phyloP scores from a whole-genome alignment of 495 filamentous ascomycete species.

The Podospora pseudoanserina region DNA sequence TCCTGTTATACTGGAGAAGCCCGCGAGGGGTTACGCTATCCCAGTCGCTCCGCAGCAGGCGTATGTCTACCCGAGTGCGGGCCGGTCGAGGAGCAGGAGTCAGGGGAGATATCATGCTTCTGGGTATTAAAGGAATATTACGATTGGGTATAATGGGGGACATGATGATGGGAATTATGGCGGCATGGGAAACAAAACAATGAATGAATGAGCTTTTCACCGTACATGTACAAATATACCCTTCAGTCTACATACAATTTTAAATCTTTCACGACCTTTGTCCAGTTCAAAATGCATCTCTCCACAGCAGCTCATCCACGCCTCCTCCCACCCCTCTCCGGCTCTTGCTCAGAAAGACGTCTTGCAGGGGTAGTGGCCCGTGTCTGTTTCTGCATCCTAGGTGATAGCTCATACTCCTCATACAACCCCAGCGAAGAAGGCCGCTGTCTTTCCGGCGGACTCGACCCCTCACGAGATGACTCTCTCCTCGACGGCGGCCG shows the following conservation, averaged over 20 bases:
- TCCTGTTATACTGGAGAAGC: constrained; percentile 23
- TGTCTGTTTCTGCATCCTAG: background rate
- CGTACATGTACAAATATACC: background rate
- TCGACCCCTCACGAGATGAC: background rate
- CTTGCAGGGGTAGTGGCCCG: background rate
- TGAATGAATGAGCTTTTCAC: background rate
- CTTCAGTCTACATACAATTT: background rate
- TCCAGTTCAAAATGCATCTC: background rate
- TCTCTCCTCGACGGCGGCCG: background rate
- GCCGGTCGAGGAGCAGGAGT: constrained; percentile 22
- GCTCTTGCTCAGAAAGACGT: background rate
- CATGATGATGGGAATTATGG: background rate
- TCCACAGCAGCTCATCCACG: background rate
- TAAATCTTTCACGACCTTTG: background rate
- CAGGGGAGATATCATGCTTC: constrained; percentile 23
- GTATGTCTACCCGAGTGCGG: constrained; percentile 13
- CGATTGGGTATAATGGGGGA: background rate
- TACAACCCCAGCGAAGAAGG: background rate
- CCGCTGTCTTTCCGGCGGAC: background rate
- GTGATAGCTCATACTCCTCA: background rate
- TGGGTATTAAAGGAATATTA: background rate
- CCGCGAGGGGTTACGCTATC: constrained; percentile 3
- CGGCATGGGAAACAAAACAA: background rate
- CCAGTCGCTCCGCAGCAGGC: constrained; percentile 15
- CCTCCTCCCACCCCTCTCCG: background rate